Percentiles rank a stretch among this genome's conserved stretches.
Evolutionary conservation across 257 asterid species (phyloP).

Genomic region (Penstemon eatonii): DNA sequence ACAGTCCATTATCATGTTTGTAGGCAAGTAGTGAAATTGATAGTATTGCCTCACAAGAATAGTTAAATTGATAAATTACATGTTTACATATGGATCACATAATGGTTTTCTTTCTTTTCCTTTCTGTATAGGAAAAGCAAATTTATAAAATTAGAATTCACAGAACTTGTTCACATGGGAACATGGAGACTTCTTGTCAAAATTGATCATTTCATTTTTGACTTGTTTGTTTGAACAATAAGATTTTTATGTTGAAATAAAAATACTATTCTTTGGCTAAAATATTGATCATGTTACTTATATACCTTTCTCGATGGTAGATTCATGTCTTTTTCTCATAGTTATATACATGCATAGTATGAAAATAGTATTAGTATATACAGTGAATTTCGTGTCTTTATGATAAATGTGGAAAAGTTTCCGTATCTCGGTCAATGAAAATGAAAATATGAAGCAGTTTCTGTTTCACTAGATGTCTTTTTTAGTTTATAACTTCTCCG

Average conservation of each 20-base stretch:
- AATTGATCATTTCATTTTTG: background rate
- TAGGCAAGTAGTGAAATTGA: constrained; percentile 8
- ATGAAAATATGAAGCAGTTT: no score
- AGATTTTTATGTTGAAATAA: background rate
- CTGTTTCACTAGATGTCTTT: no score
- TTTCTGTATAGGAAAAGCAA: background rate
- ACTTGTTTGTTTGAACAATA: background rate
- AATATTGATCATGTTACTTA: no score
- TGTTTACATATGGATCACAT: background rate
- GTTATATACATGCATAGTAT: no score
- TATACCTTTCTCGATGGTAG: no score
- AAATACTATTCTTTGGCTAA: background rate
- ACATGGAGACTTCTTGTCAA: background rate
- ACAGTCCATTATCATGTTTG: background rate
- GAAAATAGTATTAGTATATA: no score
- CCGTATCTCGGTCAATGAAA: no score
- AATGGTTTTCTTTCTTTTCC: background rate
- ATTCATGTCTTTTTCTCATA: no score
- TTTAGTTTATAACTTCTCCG: no score
- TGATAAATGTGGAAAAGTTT: no score
- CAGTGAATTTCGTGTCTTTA: no score
- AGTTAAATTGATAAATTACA: background rate
- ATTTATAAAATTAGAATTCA: background rate
- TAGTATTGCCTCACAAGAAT: background rate
- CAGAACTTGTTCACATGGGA: background rate